Percentiles rank a stretch among this genome's conserved stretches.
Conservation (phyloP, 2,329 filamentous ascomycete genomes). For the Fusarium pseudocircinatum region DNA sequence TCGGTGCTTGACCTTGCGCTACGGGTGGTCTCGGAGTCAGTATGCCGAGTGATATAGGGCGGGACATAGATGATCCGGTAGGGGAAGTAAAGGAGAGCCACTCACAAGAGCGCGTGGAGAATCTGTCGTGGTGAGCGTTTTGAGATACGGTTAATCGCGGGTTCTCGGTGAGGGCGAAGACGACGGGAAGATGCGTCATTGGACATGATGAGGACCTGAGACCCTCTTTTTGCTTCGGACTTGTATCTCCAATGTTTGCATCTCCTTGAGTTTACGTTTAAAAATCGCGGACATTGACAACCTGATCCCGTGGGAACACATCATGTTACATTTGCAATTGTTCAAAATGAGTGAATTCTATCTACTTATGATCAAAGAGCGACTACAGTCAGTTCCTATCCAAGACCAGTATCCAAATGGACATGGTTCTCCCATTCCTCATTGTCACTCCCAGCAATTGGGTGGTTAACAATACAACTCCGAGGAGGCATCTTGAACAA, state of each 20-base stretch:
- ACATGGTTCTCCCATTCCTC: neutral
- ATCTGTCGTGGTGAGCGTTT: slow-evolving; percentile 17
- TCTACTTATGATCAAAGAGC: neutral
- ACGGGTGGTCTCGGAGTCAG: slow-evolving; percentile 44
- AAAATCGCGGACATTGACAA: slow-evolving; percentile 31
- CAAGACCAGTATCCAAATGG: neutral
- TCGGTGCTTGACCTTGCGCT: slow-evolving; percentile 33
- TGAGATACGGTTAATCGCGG: slow-evolving; percentile 42
- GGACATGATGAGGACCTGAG: slow-evolving; percentile 7
- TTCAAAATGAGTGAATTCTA: slow-evolving; percentile 2
- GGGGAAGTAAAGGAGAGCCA: neutral
- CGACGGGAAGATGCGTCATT: slow-evolving; percentile 35
- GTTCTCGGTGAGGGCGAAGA: slow-evolving; percentile 39
- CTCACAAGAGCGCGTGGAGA: slow-evolving; percentile 14
- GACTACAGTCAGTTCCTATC: neutral
- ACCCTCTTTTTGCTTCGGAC: slow-evolving; percentile 27
- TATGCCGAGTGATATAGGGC: slow-evolving; percentile 33
- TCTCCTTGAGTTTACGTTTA: slow-evolving; percentile 10
- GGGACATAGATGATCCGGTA: slow-evolving; percentile 40
- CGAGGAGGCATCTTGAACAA: slow-evolving; percentile 9
- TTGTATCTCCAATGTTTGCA: slow-evolving; percentile 29
- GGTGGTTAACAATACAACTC: neutral
- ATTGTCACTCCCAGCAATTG: neutral
- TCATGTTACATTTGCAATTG: neutral
- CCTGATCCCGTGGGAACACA: slow-evolving; percentile 18